Percentiles rank a stretch among this genome's conserved stretches.
Evolutionary conservation across 2,329 filamentous ascomycete species (phyloP).

Genomic region (Arthrinium puccinioides): DNA sequence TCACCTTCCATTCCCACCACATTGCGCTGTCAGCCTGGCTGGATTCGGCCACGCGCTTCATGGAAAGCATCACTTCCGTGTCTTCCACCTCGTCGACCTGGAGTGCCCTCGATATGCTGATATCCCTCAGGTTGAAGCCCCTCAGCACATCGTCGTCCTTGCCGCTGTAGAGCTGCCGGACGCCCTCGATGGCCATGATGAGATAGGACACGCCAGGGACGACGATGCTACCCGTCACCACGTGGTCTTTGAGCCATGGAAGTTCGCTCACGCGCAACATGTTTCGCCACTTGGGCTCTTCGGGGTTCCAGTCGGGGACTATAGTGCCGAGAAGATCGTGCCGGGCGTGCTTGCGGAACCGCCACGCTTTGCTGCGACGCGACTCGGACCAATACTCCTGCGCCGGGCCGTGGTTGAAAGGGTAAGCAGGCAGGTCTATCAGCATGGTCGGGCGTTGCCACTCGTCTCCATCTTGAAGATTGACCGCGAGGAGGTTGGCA

Average conservation of each 20-base stretch:
- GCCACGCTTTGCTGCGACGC: conserved; percentile 23
- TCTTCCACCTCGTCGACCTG: background rate
- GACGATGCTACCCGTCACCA: conserved; percentile 38
- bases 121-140: conserved; percentile 1
- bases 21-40: background rate
- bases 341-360: conserved; percentile 23
- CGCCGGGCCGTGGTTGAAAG: conserved; percentile 34
- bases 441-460: conserved; percentile 16
- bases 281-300: conserved; percentile 26
- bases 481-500: conserved; percentile 22
- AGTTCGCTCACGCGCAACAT: conserved; percentile 25
- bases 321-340: conserved; percentile 31
- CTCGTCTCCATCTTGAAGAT: conserved; percentile 20
- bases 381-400: conserved; percentile 30
- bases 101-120: background rate
- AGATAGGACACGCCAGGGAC: conserved; percentile 36
- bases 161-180: conserved; percentile 11
- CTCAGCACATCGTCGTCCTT: background rate
- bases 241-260: conserved; percentile 41
- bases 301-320: conserved; percentile 19
- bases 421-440: conserved; percentile 33
- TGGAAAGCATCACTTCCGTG: background rate
- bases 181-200: conserved; percentile 27
- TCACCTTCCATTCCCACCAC: conserved; percentile 4
- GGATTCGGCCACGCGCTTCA: background rate